Evolutionary conservation across 148 eudicot genomes (phyloP), one percentile per base, ranked within the genome.

Genomic region (Camellia lanceoleosa): DNA sequence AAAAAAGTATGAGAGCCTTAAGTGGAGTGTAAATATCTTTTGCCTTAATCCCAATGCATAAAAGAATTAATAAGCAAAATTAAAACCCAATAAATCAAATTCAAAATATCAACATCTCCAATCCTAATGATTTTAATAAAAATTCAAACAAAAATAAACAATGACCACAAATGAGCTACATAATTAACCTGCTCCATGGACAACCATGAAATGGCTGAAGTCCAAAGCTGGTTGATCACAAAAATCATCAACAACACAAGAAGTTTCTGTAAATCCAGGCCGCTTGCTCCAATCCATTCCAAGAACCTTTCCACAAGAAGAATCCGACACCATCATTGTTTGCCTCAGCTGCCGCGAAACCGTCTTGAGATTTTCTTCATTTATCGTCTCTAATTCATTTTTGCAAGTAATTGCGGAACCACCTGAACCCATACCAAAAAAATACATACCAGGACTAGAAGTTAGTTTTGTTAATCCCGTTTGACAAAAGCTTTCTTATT

Each of bases 201-300:
- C 98, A 83, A 93, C 94, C 83, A 96, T 79, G 79, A 92, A 91
- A 65, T 76, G 89, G 71, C 83, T 85, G 62, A 85, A 86, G 68
- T 88, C 91, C 75, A 72, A 16, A 70, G 15, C 72, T 55, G 81
- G 60, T 46, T 80, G 85, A 80, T 85, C 84, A 47, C 64, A 59
- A 76, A 86, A 78, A 42, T 83, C 89, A 76, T 87, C 90, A 51
- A 82, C 85, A 77, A 82, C 79, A 51, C 80, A 81, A 58, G 80
- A 84, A 81, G 87, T 64, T 82, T 83, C 91, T 5, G 71, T 80
- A 72, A 71, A 79, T 41, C 93, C 95, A n/a, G 84, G 87, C 69
- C 92, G 82, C 82, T 88, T 93, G 86, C 99, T 96, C 99, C 99
- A 96, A 83, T 93, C 99, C 99, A 96, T 89, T 47, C 90, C 95